phyloP scores from a whole-genome alignment of 2,329 filamentous ascomycete species.

The Ramichloridium luteum region DNA sequence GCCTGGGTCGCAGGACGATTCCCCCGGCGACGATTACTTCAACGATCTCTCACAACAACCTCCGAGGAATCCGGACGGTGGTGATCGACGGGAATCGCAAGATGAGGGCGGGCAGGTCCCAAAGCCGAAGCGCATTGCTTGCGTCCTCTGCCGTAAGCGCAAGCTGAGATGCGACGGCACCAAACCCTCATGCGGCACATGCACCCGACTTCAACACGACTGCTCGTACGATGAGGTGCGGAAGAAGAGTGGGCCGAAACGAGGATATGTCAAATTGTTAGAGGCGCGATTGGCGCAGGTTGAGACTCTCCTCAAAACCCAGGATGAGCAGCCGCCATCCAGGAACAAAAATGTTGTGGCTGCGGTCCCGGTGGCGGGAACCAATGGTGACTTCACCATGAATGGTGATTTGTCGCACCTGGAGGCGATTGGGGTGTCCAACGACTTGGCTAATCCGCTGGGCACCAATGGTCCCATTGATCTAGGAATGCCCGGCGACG shows the following conservation, averaged over 20 bases:
- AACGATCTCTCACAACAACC: slow-evolving; percentile 43
- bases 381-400: background rate
- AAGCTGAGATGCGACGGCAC: slow-evolving; percentile 83
- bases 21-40: slow-evolving; percentile 36
- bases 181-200: slow-evolving; percentile 78
- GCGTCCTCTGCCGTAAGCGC: slow-evolving; percentile 82
- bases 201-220: slow-evolving; percentile 70
- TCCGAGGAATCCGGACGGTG: slow-evolving; percentile 26
- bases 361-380: background rate
- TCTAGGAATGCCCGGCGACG: too few relatives aligned
- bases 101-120: slow-evolving; percentile 18
- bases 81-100: slow-evolving; percentile 48
- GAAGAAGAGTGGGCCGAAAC: slow-evolving; percentile 87
- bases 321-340: slow-evolving; percentile 29
- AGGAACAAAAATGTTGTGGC: slow-evolving; percentile 2
- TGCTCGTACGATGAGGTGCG: slow-evolving; percentile 87
- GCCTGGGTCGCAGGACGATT: slow-evolving; percentile 13
- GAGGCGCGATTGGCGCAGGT: slow-evolving; percentile 82
- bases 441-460: background rate
- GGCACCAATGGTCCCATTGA: background rate
- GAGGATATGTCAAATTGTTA: slow-evolving; percentile 86
- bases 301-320: slow-evolving; percentile 75
- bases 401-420: background rate
- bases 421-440: background rate
- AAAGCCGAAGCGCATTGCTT: slow-evolving; percentile 73